Conservation (phyloP, 257 asterid genomes). For the Ajuga chamaepitys region DNA sequence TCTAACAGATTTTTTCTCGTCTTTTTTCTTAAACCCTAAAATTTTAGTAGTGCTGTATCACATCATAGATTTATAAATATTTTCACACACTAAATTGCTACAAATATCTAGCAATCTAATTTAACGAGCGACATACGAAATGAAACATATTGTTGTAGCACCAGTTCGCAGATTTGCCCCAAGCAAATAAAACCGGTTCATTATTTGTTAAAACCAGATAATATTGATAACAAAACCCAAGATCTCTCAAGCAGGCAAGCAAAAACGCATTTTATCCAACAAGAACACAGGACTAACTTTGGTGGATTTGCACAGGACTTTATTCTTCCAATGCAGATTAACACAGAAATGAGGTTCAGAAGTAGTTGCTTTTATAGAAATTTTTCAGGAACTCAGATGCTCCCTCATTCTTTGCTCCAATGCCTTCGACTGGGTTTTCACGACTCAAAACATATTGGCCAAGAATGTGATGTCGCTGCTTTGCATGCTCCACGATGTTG, state of each 20-base stretch:
- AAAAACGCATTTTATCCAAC: conserved; percentile 14
- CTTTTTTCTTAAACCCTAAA: too few species aligned
- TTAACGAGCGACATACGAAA: background rate
- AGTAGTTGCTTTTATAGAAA: conserved; percentile 76
- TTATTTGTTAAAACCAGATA: conserved; percentile 5
- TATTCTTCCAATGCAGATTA: conserved; percentile 14
- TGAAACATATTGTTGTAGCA: background rate
- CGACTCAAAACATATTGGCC: conserved; percentile 71
- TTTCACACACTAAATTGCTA: background rate
- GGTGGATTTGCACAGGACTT: conserved; percentile 12
- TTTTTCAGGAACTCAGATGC: conserved; percentile 59
- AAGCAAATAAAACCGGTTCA: background rate
- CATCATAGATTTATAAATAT: background rate
- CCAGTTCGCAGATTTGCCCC: background rate
- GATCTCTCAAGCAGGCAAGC: background rate
- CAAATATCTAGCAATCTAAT: background rate
- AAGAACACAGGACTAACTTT: conserved; percentile 17
- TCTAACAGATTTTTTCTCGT: too few species aligned
- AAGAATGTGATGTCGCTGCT: conserved; percentile 88
- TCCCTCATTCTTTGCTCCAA: conserved; percentile 44
- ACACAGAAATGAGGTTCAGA: conserved; percentile 26
- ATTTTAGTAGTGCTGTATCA: background rate
- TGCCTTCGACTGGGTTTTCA: conserved; percentile 36
- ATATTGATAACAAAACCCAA: background rate
- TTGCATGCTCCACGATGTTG: conserved; percentile 74